Base-by-base conservation (phyloP, 768 basidiomycete species). In the Boletus rubescentipes region DNA sequence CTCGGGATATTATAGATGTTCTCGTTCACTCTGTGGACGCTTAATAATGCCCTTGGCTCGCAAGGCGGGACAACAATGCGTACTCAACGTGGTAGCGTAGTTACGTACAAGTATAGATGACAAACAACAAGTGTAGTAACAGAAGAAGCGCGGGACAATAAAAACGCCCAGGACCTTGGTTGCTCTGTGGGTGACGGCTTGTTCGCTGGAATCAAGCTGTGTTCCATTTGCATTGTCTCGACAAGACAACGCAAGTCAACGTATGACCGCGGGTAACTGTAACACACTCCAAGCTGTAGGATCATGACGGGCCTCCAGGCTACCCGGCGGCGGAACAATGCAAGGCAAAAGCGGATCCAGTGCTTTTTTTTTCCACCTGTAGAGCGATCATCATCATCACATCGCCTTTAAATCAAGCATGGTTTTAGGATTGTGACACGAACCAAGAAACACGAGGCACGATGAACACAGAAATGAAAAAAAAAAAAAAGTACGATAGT, bases 41-140 rank as follows among this genome's bases (percentile, higher is more conserved):
- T 45, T 53, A 26, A 37, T 42, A 46, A 29, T 15, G 21, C 37
- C 35, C 43, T 58, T 26, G 41, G 36, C 16, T 60, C 26, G 47
- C 47, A 46, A 34, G 41, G 30, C 54, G 9, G 43, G 23, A 46
- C 49, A 14, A 43, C 63, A 65, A 62, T 41, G 65, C 55, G 54
- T 53, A 32, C 47, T 62, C 61, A 57, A 56, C 67, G 65, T 69
- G 67, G 63, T 48, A 46, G 39, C 49, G 11, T 50, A n/a, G 55
- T 67, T 69, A 67, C 67, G 66, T 67, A 68, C 44, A 36, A 18
- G 37, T 16, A 8, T 20, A 32, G 42, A 51, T 39, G 18, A 29
- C 30, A 47, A 64, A 62, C 55, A 54, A 52, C 42, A 35, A 45
- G 16, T 11, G 9, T 26, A 42, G 48, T 29, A 39, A 43, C 23